Base-by-base conservation (phyloP, 805 yeast genomes). In the Starmerella asiatica region DNA sequence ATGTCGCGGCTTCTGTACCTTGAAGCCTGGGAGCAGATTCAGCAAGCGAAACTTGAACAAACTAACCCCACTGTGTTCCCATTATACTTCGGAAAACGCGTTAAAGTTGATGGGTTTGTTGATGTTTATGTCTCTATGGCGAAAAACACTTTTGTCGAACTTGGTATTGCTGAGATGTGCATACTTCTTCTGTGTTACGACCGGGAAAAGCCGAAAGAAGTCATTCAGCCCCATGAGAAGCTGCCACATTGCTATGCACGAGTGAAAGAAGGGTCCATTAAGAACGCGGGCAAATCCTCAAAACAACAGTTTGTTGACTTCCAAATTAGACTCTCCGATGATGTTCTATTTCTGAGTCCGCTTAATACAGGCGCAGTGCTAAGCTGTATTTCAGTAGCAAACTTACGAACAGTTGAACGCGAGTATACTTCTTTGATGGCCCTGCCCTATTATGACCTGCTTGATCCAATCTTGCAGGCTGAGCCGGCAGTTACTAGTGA, bases 21-120 rank as follows among this genome's bases (percentile, higher is more conserved):
- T 30, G 99, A 91, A 60, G 81, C 94, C 47, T 93, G 97, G 96
- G 94, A 86, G 53, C 79, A 83, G 0, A 71, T 91, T 21, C 78
- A 75, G 48, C 68, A 82, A 4, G 75, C 91, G 0, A 75, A 79
- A 46, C 5, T 15, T 5, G 73, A 73, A 36, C 73, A 80, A 15
- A 29, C 37, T 1, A 61, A 63, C 14, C 71, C 70, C 36, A 59
- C 51, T 4, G 85, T 93, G 0, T 78, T 86, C 55, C 69, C 68
- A 23, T 50, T 86, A 2, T 62, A 72, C 2, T 63, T 86, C 16
- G 96, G 93, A 3, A 80, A 84, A 27, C 70, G 95, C 49, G 71
- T 84, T 2, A 75, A 82, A 1, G 79, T 82, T 14, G 94, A 85
- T 50, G 79, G 81, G 12, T 91, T 88, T 55, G 81, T 79, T 54